Base-by-base conservation (phyloP, 768 basidiomycete species). In the Krasilnikovozyma curviuscula region DNA sequence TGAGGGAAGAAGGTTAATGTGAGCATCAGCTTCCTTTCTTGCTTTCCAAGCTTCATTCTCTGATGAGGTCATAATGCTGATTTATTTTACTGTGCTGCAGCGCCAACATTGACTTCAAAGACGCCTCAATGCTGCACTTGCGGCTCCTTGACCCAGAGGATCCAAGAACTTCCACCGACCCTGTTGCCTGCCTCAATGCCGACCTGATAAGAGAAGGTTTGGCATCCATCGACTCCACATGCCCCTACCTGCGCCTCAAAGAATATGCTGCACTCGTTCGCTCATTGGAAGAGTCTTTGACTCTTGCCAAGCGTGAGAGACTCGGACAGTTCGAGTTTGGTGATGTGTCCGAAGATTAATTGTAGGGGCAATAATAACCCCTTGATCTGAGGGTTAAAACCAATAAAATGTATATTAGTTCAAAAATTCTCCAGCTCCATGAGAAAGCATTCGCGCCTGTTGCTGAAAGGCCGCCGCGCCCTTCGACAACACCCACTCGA, bases 101-200 rank as follows among this genome's bases (percentile, higher is more conserved):
- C 41, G 93, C 88, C n/a, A 95, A 89, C 66, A 69, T 88, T 49
- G 93, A 98, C 63, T 73, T 79, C 59, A 77, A 70, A 58, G 91
- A 93, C 58, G 79, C 81, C 23, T 32, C 37, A 7, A 56, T 78
- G 1, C 69, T 89, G 25, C 86, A 93, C 64, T 74, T 98, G 46
- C 81, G 91, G 40, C 75, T 98, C 30, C 91, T 93, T 53, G 89
- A 97, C 61, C 83, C 91, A 1, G 62, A 70, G 23, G 80, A 86
- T 65, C 76, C 82, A 3, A 65, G 70, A 7, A 71, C 75, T 5
- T 71, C 74, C 5, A 66, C 74, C 19, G 78, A 88, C 56, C 78
- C 81, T 1, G 63, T 75, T 10, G 73, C 78, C 8, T 83, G 78
- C 59, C 73, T 97, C 65, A 98, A 98, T 61, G 82, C 77, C 9